Conservation (phyloP, 140 eudicot species). For the Stevia rebaudiana region DNA sequence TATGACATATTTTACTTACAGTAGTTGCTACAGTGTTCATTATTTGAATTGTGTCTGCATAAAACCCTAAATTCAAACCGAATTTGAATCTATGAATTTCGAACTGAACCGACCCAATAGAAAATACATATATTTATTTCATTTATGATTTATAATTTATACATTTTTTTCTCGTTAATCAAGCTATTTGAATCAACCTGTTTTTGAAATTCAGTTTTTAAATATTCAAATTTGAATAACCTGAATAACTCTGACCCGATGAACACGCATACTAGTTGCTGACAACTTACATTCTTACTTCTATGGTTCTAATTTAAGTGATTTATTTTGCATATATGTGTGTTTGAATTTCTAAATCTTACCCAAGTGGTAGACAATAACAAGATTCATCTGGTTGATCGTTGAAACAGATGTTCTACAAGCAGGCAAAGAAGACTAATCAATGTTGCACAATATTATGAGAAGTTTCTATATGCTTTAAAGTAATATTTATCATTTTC, state of each 20-base stretch:
- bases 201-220: no score
- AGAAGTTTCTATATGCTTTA: slow-evolving; percentile 16
- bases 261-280: neutral
- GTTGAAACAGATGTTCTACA: slow-evolving; percentile 80
- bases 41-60: no score
- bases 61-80: no score
- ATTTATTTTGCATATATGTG: neutral
- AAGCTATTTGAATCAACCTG: no score
- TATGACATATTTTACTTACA: neutral
- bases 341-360: neutral
- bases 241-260: no score
- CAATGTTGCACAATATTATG: slow-evolving; percentile 79
- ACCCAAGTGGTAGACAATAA: neutral
- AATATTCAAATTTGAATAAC: no score
- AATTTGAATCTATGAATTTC: no score
- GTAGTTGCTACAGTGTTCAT: neutral
- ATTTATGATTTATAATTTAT: no score
- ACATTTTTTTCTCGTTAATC: no score
- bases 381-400: slow-evolving; percentile 1
- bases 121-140: no score
- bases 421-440: slow-evolving; percentile 91
- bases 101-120: no score
- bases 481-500: neutral
- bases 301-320: neutral
- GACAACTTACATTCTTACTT: neutral